Conservation (phyloP, 352 stramenopile species). For the Phytopythium vexans region DNA sequence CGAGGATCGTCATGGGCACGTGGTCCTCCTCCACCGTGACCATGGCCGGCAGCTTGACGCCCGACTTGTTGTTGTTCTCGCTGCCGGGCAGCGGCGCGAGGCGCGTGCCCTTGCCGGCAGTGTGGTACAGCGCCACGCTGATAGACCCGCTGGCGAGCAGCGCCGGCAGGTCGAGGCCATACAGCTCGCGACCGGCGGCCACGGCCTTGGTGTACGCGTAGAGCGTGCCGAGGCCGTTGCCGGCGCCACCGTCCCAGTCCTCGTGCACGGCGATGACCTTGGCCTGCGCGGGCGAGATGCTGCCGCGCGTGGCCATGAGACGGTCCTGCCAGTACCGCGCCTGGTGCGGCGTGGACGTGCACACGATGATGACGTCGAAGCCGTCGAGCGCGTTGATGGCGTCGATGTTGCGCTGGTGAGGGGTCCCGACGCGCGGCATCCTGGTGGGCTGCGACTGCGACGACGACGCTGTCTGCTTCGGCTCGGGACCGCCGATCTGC, state of each 20-base stretch:
- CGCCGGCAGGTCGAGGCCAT: conserved; percentile 81
- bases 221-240: conserved; percentile 95
- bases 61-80: conserved; percentile 99
- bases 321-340: conserved; percentile 96
- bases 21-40: conserved; percentile 83
- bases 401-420: conserved; percentile 81
- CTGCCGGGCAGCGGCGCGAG: conserved; percentile 94
- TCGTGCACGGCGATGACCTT: conserved; percentile 96
- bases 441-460: conserved; percentile 5
- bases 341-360: conserved; percentile 95
- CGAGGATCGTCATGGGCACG: conserved; percentile 96
- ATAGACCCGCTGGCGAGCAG: conserved; percentile 77
- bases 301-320: conserved; percentile 83
- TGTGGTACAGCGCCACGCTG: conserved; percentile 96
- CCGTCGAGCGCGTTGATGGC: conserved; percentile 85
- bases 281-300: conserved; percentile 75
- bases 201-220: conserved; percentile 97
- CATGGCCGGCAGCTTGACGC: conserved; percentile 96
- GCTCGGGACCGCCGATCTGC: conserved; percentile 18
- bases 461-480: conserved; percentile 8
- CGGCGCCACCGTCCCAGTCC: conserved; percentile 95
- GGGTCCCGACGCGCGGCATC: conserved; percentile 22
- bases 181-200: conserved; percentile 79
- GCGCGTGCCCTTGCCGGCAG: conserved; percentile 96
- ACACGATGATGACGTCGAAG: conserved; percentile 98